These are phyloP conservation scores for Mallotus nudiflorus DNA, from an alignment of 345 rosid species.

Conservation along the genomic window DNA sequence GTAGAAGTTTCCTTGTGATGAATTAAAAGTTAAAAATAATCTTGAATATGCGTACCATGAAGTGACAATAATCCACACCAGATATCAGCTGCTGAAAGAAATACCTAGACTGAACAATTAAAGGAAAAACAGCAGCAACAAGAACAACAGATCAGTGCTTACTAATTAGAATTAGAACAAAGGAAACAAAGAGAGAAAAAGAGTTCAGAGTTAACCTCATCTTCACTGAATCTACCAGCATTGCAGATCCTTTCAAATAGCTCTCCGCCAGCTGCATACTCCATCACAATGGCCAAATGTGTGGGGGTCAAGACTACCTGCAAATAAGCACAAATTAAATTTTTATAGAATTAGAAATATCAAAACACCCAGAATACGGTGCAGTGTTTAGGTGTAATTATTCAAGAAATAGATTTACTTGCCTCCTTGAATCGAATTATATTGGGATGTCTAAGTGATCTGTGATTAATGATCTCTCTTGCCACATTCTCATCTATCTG, in stretches of 20 bases:
- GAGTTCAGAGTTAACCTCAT: constrained; percentile 17
- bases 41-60: constrained; percentile 46
- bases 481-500: constrained; percentile 96
- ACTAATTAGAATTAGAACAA: not conserved
- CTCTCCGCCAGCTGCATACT: constrained; percentile 31
- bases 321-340: not conserved
- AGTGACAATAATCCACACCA: constrained; percentile 79
- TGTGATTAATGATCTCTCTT: constrained; percentile 91
- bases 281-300: constrained; percentile 28
- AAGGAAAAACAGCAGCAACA: not conserved
- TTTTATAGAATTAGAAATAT: constrained; percentile 5
- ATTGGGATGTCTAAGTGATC: constrained; percentile 90
- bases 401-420: constrained; percentile 6
- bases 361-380: no score
- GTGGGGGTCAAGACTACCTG: constrained; percentile 30
- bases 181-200: not conserved
- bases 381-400: no score
- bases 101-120: constrained; percentile 66
- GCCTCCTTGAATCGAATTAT: constrained; percentile 92
- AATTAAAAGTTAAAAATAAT: not conserved
- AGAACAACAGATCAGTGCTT: not conserved
- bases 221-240: constrained; percentile 34
- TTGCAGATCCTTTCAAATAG: constrained; percentile 27
- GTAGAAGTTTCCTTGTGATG: not conserved
- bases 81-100: constrained; percentile 93